These are phyloP conservation scores for Neofusicoccum parvum DNA, from an alignment of 2,329 filamentous ascomycete genomes.

Conservation along the genomic window DNA sequence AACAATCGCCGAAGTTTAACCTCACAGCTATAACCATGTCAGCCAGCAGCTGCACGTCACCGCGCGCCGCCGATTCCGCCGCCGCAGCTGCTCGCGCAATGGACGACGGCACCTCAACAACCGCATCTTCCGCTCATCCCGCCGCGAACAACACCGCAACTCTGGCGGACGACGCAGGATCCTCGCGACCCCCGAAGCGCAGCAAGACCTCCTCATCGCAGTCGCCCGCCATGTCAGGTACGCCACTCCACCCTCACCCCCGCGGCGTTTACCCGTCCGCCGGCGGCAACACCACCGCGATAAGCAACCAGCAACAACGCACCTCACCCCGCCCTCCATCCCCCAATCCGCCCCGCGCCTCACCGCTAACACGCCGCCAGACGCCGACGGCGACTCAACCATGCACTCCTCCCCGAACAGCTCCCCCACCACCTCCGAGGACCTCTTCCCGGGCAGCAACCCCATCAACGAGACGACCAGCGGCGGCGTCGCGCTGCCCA, in stretches of 20 bases:
- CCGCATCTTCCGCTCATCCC: background rate
- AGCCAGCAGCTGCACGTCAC: constrained; percentile 7
- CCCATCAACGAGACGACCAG: constrained; percentile 27
- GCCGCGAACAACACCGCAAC: constrained; percentile 7
- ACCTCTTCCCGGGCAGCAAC: constrained; percentile 44
- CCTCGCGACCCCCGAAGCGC: constrained; percentile 13
- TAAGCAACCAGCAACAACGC: background rate
- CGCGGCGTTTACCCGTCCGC: background rate
- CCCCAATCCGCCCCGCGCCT: background rate
- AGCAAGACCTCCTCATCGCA: constrained; percentile 9
- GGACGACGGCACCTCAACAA: background rate
- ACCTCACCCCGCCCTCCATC: too few relatives aligned
- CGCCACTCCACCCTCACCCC: background rate
- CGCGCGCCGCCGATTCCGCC: constrained; percentile 4
- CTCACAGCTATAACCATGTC: background rate
- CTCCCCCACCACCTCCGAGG: constrained; percentile 32
- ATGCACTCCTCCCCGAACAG: constrained; percentile 54
- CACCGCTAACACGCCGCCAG: constrained; percentile 25
- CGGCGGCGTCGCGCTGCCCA: constrained; percentile 37
- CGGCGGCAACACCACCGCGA: background rate
- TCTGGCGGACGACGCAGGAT: constrained; percentile 17
- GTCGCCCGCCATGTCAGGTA: constrained; percentile 19
- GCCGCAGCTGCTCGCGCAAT: background rate
- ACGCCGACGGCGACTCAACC: constrained; percentile 58
- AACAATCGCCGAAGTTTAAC: background rate